Evolutionary conservation across 2,329 filamentous ascomycete genomes (phyloP), one percentile per base, ranked within the genome.

Genomic region (Pseudogymnoascus sp.): DNA sequence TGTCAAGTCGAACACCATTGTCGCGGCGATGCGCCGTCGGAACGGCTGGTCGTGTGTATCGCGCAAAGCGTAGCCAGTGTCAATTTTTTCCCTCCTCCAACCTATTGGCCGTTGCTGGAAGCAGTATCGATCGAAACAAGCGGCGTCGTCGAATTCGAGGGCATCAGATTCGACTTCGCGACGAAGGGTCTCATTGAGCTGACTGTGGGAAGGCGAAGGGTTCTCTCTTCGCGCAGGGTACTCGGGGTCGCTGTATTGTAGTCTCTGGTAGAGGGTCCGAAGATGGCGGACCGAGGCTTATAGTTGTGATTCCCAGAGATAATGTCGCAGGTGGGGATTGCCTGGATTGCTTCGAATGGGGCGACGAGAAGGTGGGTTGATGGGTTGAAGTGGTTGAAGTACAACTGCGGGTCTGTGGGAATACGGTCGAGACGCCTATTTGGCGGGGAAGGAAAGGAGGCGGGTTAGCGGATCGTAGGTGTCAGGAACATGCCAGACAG

Each of bases 161-260:
- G 25, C 50, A 21, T 56, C 50, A 56, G 50, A 56, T 56, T 56
- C 16, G 50, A 56, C 50, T 36, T 56, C 50, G 50, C 50, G 50
- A 56, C 50, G 50, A 56, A 56, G 50, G 50, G 50, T 56, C 28
- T 34, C 50, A 56, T 56, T 56, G 50, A 31, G 50, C 50, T 56
- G 28, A 34, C 28, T 16, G 16, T 10, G n/a, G 8, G n/a, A 56
- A 36, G 50, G 28, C 50, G 50, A 34, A 56, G 50, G 50, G 28
- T 21, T 56, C 50, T 34, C 28, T 56, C 28, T 56, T 56, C 50
- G 50, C 50, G 16, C 28, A 56, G 28, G n/a, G 16, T 56, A 36
- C n/a, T 16, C 11, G 28, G n/a, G 14, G 46, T 11, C 34, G n/a
- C n/a, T 14, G n/a, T 21, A 4, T 34, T 28, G 50, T 5, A 34